phyloP scores from a whole-genome alignment of 192 early-diverging fungal genomes.

The Rhizoclosmatium globosum region DNA sequence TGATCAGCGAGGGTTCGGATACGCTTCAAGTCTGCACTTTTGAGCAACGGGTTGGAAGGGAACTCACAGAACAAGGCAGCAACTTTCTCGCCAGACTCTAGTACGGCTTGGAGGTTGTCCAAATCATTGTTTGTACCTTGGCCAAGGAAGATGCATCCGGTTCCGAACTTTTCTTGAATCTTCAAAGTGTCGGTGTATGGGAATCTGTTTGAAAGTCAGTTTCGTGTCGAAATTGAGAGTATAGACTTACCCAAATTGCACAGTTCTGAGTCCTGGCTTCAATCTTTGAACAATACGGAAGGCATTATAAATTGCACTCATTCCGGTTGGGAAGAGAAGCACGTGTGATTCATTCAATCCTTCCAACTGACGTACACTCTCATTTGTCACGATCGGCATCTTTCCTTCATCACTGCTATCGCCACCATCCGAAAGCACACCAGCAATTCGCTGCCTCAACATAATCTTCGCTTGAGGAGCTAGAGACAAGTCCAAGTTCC shows the following conservation, averaged over 20 bases:
- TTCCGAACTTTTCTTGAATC: conserved; percentile 93
- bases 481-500: conserved; percentile 78
- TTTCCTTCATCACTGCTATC: conserved; percentile 33
- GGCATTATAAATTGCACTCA: conserved; percentile 93
- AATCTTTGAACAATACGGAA: conserved; percentile 68
- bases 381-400: neutral
- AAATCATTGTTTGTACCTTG: conserved; percentile 80
- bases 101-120: conserved; percentile 70
- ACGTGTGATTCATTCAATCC: conserved; percentile 78
- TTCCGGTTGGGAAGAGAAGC: conserved; percentile 87
- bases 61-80: conserved; percentile 91
- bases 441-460: conserved; percentile 85
- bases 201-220: conserved; percentile 64
- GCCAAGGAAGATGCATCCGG: conserved; percentile 89
- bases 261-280: conserved; percentile 64
- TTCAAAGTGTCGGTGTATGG: conserved; percentile 96
- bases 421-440: conserved; percentile 60
- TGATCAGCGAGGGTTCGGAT: conserved; percentile 78
- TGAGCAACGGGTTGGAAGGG: conserved; percentile 92
- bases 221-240: neutral
- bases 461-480: conserved; percentile 78
- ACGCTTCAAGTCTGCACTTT: conserved; percentile 79
- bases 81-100: conserved; percentile 68
- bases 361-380: conserved; percentile 36
- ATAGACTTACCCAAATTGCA: conserved; percentile 84